A percentile compares a stretch with the other conserved stretches of the same genome.
These are phyloP conservation scores for Trypanosoma rangeli DNA, from an alignment of 208 protist species.

Conservation along the genomic window DNA sequence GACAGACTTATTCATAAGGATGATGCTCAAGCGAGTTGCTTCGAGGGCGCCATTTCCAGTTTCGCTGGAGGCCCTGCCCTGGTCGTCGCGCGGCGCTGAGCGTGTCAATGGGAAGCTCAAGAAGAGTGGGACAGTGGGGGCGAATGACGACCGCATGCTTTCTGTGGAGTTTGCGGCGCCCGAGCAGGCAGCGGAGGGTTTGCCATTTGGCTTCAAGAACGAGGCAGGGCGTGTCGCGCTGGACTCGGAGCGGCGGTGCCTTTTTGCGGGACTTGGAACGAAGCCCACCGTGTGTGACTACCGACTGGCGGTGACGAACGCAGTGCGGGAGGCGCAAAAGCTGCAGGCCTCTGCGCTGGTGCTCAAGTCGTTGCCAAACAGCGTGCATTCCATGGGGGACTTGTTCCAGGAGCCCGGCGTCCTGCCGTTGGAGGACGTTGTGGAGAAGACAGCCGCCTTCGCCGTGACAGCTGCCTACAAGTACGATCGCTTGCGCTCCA, in stretches of 20 bases:
- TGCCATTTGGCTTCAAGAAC: constrained; percentile 48
- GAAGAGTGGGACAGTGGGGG: constrained; percentile 2
- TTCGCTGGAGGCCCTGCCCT: constrained; percentile 35
- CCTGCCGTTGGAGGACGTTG: constrained; percentile 43
- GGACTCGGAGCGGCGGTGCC: constrained; percentile 7
- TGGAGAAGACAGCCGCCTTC: constrained; percentile 69
- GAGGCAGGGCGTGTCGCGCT: constrained; percentile 40
- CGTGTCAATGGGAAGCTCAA: constrained; percentile 11
- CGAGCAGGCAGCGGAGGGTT: not conserved
- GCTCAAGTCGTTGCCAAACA: constrained; percentile 27
- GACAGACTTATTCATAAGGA: constrained; percentile 11
- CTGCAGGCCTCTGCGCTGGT: constrained; percentile 28
- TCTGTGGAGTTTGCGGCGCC: constrained; percentile 26
- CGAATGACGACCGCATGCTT: constrained; percentile 6
- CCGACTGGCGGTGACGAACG: constrained; percentile 62
- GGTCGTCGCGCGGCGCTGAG: constrained; percentile 5
- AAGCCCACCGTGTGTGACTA: constrained; percentile 56
- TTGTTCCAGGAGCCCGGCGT: constrained; percentile 46
- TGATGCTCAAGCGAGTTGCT: constrained; percentile 63
- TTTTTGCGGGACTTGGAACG: constrained; percentile 31
- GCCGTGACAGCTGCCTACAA: constrained; percentile 75
- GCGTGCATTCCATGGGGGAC: constrained; percentile 29
- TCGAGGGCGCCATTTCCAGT: constrained; percentile 51
- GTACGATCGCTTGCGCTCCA: constrained; percentile 64
- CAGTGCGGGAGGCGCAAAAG: constrained; percentile 66